Conservation (phyloP, 495 filamentous ascomycete genomes). For the Viridothelium virens region DNA sequence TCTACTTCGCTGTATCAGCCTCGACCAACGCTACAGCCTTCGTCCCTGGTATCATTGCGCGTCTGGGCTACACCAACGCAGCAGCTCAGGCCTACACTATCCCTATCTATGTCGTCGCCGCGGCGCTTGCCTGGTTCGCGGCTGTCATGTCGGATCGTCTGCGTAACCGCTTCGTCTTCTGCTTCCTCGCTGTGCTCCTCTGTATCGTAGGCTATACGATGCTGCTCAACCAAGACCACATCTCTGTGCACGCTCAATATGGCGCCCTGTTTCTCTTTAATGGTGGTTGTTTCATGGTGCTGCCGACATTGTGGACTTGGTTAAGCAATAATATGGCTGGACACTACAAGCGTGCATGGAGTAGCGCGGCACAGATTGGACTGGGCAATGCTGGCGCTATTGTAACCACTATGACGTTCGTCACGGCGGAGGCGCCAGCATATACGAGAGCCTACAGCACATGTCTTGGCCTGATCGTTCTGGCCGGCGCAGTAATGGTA, state of each 20-base stretch:
- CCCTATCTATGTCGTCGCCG: slow-evolving; percentile 34
- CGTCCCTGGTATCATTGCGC: slow-evolving; percentile 29
- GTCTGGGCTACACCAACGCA: slow-evolving; percentile 23
- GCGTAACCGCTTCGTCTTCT: slow-evolving; percentile 34
- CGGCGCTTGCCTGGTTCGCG: slow-evolving; percentile 19
- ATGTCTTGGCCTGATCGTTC: slow-evolving; percentile 42
- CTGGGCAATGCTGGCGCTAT: slow-evolving; percentile 43
- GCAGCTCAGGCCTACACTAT: slow-evolving; percentile 32
- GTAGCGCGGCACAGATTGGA: slow-evolving; percentile 43
- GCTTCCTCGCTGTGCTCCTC: slow-evolving; percentile 30
- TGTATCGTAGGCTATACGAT: slow-evolving; percentile 33
- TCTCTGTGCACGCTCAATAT: slow-evolving; percentile 32
- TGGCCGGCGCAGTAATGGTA: slow-evolving; percentile 38
- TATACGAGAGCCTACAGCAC: slow-evolving; percentile 36
- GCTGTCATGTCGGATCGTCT: slow-evolving; percentile 29
- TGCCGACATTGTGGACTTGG: slow-evolving; percentile 37
- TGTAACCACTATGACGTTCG: slow-evolving; percentile 36
- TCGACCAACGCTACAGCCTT: slow-evolving; percentile 32
- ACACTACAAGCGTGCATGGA: slow-evolving; percentile 40
- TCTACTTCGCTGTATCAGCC: slow-evolving; percentile 32
- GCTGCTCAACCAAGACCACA: slow-evolving; percentile 27
- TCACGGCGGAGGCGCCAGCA: slow-evolving; percentile 31
- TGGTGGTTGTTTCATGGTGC: slow-evolving; percentile 34
- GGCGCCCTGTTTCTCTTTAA: slow-evolving; percentile 39
- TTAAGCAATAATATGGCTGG: slow-evolving; percentile 30